These are phyloP conservation scores for Stephania cephalantha DNA, from an alignment of 164 flowering plant species.

Conservation along the genomic window DNA sequence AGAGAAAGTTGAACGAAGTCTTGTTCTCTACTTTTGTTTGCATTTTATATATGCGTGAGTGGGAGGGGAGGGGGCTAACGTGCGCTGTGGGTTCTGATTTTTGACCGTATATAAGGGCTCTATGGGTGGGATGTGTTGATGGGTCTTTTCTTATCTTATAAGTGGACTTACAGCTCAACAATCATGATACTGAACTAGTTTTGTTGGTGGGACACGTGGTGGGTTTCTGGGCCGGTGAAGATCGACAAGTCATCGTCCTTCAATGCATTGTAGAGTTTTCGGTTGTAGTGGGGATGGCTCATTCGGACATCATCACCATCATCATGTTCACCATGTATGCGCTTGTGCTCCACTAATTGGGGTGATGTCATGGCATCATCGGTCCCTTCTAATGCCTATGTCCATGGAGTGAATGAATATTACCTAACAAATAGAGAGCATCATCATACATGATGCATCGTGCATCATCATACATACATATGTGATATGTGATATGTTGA, in stretches of 20 bases:
- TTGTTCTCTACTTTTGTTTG: not conserved
- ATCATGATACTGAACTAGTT: not conserved
- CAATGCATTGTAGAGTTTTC: not conserved
- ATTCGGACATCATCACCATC: not conserved
- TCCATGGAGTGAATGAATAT: no score
- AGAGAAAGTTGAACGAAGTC: not conserved
- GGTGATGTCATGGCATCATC: not conserved
- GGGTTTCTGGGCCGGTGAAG: not conserved
- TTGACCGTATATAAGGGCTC: not conserved
- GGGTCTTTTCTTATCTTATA: not conserved
- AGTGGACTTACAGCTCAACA: not conserved
- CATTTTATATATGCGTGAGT: not conserved
- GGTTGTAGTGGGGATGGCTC: not conserved
- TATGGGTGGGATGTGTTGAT: no score
- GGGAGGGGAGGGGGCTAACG: not conserved
- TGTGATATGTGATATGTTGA: not conserved
- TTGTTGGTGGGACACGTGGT: not conserved
- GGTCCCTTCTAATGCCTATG: no score
- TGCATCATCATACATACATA: not conserved
- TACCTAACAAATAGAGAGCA: not conserved
- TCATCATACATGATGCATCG: no score
- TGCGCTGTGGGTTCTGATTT: not conserved
- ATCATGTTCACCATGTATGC: not conserved
- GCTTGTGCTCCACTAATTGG: not conserved
- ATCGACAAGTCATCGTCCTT: not conserved